Base-by-base conservation (phyloP, 495 filamentous ascomycete genomes). In the Trichoderma erinaceum region DNA sequence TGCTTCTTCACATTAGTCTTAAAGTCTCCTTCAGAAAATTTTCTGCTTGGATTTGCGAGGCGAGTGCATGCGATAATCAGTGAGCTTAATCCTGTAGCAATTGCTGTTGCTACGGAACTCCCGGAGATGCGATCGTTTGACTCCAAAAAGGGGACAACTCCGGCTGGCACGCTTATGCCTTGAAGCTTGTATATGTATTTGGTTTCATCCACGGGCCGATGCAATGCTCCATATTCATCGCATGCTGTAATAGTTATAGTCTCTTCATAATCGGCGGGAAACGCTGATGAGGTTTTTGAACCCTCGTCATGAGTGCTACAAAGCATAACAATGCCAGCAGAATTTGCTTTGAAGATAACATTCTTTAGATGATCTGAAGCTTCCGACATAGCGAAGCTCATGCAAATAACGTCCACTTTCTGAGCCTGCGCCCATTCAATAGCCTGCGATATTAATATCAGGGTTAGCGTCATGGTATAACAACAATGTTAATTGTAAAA, bases 241-340 rank as follows among this genome's bases (percentile, higher is more conserved):
- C 69, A 70, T 8, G 69, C 69, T n/a, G 66, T 52, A 41, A 68
- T 63, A 16, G 41, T 21, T 16, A 64, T 18, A 0, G 21, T 43
- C 10, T 44, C 16, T 7, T 56, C 12, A 4, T 4, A 18, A 1
- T 23, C 52, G n/a, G 66, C 66, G 23, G 66, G 52, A 2, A 29
- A 66, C 44, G 65, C 27, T 41, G 63, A 32, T 15, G 27, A 27
- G 1, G 25, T n/a, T 23, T 25, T 61, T 3, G 23, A 66, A 15
- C 69, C 69, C 38, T 70, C 69, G 63, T 74, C 69, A 21, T 50
- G 52, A 1, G 32, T 7, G 67, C 66, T 68, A 35, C 65, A 70
- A 3, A 66, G n/a, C 21, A 68, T 7, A 21, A 69, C 64, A 25
- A 69, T 69, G 10, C 52, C 68, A 5, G 66, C 12, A 27, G 15